phyloP scores from a whole-genome alignment of 2,329 filamentous ascomycete genomes.

The Trichophyton simii region DNA sequence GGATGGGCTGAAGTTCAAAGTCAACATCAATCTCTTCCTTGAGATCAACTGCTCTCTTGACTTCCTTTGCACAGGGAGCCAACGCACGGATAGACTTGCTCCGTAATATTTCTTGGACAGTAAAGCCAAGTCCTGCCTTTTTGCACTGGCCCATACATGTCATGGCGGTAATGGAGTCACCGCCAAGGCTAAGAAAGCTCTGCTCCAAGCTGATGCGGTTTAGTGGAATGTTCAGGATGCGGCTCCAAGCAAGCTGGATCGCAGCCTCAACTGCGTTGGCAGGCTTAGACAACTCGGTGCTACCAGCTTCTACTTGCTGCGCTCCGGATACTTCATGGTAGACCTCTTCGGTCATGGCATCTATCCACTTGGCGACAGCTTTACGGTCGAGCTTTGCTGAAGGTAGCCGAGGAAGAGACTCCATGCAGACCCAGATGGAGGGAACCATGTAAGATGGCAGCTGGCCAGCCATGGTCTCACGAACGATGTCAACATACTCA shows the following conservation, averaged over 20 bases:
- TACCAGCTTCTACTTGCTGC: neutral
- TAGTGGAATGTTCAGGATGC: conserved; percentile 28
- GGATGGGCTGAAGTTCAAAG: conserved; percentile 19
- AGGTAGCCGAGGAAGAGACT: conserved; percentile 31
- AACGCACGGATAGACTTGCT: conserved; percentile 35
- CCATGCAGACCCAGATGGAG: conserved; percentile 34
- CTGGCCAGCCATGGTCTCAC: conserved; percentile 18
- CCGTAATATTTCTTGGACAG: conserved; percentile 38
- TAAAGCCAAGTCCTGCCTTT: conserved; percentile 34
- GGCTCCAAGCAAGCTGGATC: conserved; percentile 26
- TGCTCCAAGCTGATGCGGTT: conserved; percentile 23
- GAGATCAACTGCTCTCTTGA: conserved; percentile 22
- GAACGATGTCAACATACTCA: conserved; percentile 17
- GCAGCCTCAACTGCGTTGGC: conserved; percentile 20
- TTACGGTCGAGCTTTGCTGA: conserved; percentile 38
- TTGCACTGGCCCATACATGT: conserved; percentile 38
- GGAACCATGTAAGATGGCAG: conserved; percentile 41
- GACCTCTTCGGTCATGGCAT: conserved; percentile 19
- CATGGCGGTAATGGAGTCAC: conserved; percentile 41
- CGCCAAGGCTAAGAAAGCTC: conserved; percentile 35
- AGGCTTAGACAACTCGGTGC: conserved; percentile 6
- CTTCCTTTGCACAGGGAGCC: conserved; percentile 21
- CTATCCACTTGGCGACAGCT: conserved; percentile 25
- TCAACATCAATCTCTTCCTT: conserved; percentile 11
- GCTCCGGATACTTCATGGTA: conserved; percentile 11